Evolutionary conservation across 2,329 filamentous ascomycete species (phyloP), one percentile per base, ranked within the genome.

Genomic region (Neofusicoccum umdonicola): DNA sequence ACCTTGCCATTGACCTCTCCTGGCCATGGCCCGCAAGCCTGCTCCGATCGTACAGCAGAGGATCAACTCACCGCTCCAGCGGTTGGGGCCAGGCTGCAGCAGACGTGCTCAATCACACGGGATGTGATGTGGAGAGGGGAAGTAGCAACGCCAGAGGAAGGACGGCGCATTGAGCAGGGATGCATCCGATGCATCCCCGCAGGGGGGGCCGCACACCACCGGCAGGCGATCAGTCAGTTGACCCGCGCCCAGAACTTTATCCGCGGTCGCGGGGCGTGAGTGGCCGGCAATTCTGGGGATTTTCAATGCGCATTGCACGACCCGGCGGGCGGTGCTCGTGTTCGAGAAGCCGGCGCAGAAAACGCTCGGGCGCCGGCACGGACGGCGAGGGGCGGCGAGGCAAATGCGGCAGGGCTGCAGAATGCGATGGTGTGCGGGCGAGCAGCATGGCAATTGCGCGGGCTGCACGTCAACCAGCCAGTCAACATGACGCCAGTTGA

Each of bases 191-290:
- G 27, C 27, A 42, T 58, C 56, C 56, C 56, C 56, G 42, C 56
- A 60, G 35, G 34, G 37, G 37, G 12, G 39, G 15, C 19, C 54
- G 39, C 39, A 19, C 13, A 44, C 15, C 4, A 22, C 17, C 3
- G 22, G 54, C 39, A 9, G 54, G 15, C 56, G 31, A 47, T 60
- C 56, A 37, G 56, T 60, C 42, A 60, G 47, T 60, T 60, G 56
- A 60, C 42, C 56, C 15, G 27, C 19, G 19, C 15, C 22, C 56
- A 17, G 41, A 37, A 60, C 27, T 45, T 60, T 47, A 60, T 22
- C 42, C 42, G 22, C 56, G 22, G 22, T 22, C 22, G 22, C 22
- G 22, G 22, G 22, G 22, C 22, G 27, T 47, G 27, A 60, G 42
- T 47, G 56, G 56, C 35, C 56, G 41, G 34, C 27, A 22, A 37